Conservation (phyloP, 2,329 filamentous ascomycete species). For the Spiromastix sp. region DNA sequence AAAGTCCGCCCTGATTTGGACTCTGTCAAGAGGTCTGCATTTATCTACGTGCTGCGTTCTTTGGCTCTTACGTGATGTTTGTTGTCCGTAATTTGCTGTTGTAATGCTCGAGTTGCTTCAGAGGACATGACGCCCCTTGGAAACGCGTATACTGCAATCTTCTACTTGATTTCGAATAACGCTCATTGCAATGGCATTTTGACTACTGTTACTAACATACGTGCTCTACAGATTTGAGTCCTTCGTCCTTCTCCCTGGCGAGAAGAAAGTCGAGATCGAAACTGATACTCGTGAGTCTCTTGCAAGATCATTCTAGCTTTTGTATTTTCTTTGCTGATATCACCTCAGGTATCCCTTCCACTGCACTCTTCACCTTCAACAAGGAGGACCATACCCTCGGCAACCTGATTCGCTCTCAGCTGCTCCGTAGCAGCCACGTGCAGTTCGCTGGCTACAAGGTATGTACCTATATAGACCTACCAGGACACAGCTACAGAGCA, state of each 20-base stretch:
- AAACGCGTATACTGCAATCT: no score
- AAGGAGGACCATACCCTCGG: constrained; percentile 96
- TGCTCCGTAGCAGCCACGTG: constrained; percentile 75
- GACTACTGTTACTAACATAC: background rate
- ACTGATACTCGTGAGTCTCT: constrained; percentile 71
- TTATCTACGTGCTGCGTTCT: constrained; percentile 4
- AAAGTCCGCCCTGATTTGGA: constrained; percentile 12
- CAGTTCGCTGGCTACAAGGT: constrained; percentile 88
- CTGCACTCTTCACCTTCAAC: constrained; percentile 88
- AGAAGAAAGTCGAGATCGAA: constrained; percentile 88
- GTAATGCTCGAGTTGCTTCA: background rate
- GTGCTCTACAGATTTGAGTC: constrained; percentile 66
- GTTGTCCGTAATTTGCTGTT: background rate
- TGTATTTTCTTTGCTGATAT: background rate
- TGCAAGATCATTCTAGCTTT: background rate
- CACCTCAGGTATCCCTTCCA: constrained; percentile 70
- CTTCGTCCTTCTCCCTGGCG: constrained; percentile 74
- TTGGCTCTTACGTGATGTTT: constrained; percentile 1
- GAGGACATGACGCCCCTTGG: no score
- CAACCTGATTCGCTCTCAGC: constrained; percentile 76
- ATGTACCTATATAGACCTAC: constrained; percentile 34
- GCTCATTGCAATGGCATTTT: no score
- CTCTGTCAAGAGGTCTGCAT: constrained; percentile 8
- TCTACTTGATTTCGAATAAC: no score
- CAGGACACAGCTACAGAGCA: constrained; percentile 1